Conservation (phyloP, 306 rosid species). For the Lathyrus aphaca region DNA sequence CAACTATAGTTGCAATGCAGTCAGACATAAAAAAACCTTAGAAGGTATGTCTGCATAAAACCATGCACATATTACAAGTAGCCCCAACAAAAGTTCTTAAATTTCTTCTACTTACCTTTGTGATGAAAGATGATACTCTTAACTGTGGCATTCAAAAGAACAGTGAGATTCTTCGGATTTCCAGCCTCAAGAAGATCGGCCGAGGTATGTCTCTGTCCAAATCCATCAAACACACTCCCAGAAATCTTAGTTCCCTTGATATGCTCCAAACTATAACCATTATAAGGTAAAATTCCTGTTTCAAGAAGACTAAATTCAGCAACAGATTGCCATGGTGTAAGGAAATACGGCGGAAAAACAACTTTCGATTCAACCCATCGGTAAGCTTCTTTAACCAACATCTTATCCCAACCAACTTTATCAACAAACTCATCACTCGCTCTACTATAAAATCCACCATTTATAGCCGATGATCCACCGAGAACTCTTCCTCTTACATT, state of each 20-base stretch:
- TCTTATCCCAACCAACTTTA: conserved; percentile 63
- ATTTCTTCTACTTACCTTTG: conserved; percentile 48
- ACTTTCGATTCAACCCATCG: conserved; percentile 78
- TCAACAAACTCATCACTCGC: conserved; percentile 63
- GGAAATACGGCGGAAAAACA: conserved; percentile 54
- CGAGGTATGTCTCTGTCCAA: conserved; percentile 65
- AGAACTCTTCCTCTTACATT: conserved; percentile 81
- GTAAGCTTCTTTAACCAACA: conserved; percentile 58
- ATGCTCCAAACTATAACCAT: conserved; percentile 74
- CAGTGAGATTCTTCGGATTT: conserved; percentile 51
- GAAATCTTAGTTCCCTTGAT: conserved; percentile 73
- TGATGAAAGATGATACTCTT: conserved; percentile 57
- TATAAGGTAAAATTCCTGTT: conserved; percentile 71
- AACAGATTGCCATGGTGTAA: conserved; percentile 67
- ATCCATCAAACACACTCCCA: conserved; percentile 64
- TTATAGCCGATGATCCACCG: conserved; percentile 80
- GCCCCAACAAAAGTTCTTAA: not conserved
- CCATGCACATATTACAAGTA: not conserved
- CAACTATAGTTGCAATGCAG: not conserved
- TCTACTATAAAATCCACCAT: conserved; percentile 77
- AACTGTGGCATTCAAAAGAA: conserved; percentile 75
- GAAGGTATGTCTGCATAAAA: not conserved
- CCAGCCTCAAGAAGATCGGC: conserved; percentile 71
- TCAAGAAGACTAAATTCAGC: conserved; percentile 76
- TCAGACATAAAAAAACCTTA: not conserved